These are phyloP conservation scores for Acrodontium crateriforme DNA, from an alignment of 2,329 filamentous ascomycete species.

Conservation along the genomic window DNA sequence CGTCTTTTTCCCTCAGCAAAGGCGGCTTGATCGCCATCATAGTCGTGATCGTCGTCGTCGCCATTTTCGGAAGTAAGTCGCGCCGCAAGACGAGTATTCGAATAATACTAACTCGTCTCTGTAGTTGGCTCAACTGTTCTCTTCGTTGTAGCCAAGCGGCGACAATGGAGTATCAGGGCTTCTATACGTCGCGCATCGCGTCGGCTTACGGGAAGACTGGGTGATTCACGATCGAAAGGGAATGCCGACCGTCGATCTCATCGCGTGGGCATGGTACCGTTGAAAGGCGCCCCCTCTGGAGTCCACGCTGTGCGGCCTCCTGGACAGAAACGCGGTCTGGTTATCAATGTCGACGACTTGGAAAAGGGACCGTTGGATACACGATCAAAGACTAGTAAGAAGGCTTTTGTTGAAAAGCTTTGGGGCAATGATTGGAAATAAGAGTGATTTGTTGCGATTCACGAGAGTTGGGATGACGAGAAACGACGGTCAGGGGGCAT, in stretches of 20 bases:
- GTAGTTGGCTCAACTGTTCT: constrained; percentile 52
- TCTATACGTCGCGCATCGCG: constrained; percentile 52
- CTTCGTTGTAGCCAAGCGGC: constrained; percentile 71
- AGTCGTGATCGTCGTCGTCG: constrained; percentile 52
- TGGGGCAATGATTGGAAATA: constrained; percentile 17
- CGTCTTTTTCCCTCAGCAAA: constrained; percentile 48
- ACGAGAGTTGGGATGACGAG: no score
- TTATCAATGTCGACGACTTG: constrained; percentile 16
- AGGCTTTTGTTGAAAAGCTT: constrained; percentile 9
- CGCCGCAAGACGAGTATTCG: no score
- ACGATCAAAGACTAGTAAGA: constrained; percentile 6
- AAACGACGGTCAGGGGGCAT: no score
- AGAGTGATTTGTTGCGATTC: no score
- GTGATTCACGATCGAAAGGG: constrained; percentile 5
- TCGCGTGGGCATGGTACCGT: constrained; percentile 3
- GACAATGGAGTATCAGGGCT: constrained; percentile 67
- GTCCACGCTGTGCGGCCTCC: constrained; percentile 3
- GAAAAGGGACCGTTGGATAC: constrained; percentile 11
- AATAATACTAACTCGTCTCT: constrained; percentile 14
- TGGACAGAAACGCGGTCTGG: constrained; percentile 15
- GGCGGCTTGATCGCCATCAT: constrained; percentile 63
- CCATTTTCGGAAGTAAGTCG: constrained; percentile 49
- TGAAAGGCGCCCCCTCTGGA: constrained; percentile 2
- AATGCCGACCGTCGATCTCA: constrained; percentile 1
- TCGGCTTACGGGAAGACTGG: constrained; percentile 29